Evolutionary conservation across 768 basidiomycete species (phyloP).

Genomic region (Hebeloma cylindrosporum): DNA sequence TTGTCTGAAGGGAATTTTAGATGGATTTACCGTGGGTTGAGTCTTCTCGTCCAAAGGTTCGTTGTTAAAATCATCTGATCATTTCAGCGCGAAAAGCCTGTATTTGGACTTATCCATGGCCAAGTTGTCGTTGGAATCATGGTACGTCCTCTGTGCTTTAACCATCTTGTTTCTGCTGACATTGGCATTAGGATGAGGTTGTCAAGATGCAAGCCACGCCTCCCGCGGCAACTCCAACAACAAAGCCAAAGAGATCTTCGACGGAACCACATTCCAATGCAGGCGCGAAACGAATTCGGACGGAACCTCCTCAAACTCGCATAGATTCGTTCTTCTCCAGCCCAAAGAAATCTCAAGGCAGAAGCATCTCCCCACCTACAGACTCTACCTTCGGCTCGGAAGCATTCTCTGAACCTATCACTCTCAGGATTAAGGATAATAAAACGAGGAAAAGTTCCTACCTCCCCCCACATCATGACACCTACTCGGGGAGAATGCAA

Average conservation of each 20-base stretch:
- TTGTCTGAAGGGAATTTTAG: conserved; percentile 53
- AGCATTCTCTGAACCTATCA: conserved; percentile 17
- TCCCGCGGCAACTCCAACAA: neutral
- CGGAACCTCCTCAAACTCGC: conserved; percentile 6
- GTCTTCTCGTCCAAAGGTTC: neutral
- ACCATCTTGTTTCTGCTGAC: neutral
- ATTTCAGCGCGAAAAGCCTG: conserved; percentile 75
- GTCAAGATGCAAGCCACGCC: conserved; percentile 18
- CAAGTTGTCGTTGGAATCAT: conserved; percentile 74
- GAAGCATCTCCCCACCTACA: neutral
- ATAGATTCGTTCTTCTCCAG: conserved; percentile 17
- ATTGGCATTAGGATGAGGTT: conserved; percentile 51
- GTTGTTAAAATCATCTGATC: neutral
- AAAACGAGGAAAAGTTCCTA: conserved; percentile 58
- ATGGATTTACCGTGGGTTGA: conserved; percentile 58
- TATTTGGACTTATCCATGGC: conserved; percentile 71
- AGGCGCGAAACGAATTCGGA: conserved; percentile 9
- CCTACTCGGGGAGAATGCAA: conserved; percentile 61
- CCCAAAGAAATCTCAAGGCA: conserved; percentile 8
- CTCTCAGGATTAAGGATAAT: conserved; percentile 58
- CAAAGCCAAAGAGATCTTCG: conserved; percentile 12
- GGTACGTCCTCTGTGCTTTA: conserved; percentile 38
- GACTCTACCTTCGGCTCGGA: neutral
- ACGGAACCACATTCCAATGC: neutral
- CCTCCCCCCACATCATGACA: conserved; percentile 60